Evolutionary conservation across 108 stramenopile genomes (phyloP), one percentile per base, ranked within the genome.

Genomic region (Fragilaria crotonensis): DNA sequence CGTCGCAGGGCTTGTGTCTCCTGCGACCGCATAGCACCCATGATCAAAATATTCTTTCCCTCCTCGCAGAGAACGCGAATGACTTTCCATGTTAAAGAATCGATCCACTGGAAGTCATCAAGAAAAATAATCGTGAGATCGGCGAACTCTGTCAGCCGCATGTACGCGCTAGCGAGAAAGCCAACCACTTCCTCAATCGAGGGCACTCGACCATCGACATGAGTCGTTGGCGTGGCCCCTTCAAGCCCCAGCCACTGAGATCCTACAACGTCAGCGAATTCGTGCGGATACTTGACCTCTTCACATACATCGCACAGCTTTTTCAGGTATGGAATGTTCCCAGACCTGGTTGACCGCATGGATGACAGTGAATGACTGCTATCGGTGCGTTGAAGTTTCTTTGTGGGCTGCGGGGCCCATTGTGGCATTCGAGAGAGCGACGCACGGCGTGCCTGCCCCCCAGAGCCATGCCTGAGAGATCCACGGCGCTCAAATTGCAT

Each of bases 81-180:
- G n/a, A 84, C 77, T 48, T 71, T 84, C 79, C 79, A 84, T 11
- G 73, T 71, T 55, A 84, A 71, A 23, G 74, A 71, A 72, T 84
- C 83, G 56, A 78, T 64, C 64, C 74, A 72, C 25, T 84, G 83
- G n/a, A 78, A 74, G 57, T 84, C 83, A 54, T 84, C 83, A 21
- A 84, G 48, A 51, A 71, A 66, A 41, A 78, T 48, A n/a, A 84
- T 30, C n/a, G 66, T 56, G 23, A 84, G 21, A 58, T 72, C 53
- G 1, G 62, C 63, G 54, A 68, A 63, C 44, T 63, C 65, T 25
- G 79, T 75, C 31, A 77, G 59, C 51, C 72, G 60, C 30, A 84
- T 67, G 59, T 78, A 84, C 19, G 76, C 83, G 28, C 68, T 50
- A 4, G 77, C 73, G 46, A 84, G 58, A 47, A 84, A 84, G 27